A percentile compares a stretch with the other conserved stretches of the same genome.
Conservation (phyloP, 2,329 filamentous ascomycete genomes). For the Microcyclosporella mali region DNA sequence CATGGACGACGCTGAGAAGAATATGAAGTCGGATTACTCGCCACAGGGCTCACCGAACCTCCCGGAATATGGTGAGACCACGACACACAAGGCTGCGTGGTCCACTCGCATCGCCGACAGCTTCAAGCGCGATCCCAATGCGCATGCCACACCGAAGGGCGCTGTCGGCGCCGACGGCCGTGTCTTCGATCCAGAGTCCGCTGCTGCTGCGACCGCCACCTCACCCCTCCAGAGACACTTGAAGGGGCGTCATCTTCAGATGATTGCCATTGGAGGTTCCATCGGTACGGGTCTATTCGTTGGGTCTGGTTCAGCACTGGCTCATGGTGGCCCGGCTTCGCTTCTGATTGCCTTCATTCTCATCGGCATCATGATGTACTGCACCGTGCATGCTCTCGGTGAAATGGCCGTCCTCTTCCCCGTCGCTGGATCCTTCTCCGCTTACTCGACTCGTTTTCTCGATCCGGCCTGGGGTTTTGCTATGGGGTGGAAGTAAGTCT, state of each 20-base stretch:
- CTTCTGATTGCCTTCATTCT: slow-evolving; percentile 29
- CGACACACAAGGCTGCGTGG: slow-evolving; percentile 18
- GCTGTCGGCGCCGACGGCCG: slow-evolving; percentile 48
- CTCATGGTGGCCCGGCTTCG: slow-evolving; percentile 30
- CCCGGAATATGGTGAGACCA: slow-evolving; percentile 24
- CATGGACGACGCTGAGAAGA: slow-evolving; percentile 17
- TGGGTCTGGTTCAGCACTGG: slow-evolving; percentile 29
- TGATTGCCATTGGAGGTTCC: slow-evolving; percentile 43
- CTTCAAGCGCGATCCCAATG: slow-evolving; percentile 58
- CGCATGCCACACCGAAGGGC: slow-evolving; percentile 44
- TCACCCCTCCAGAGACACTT: slow-evolving; percentile 67
- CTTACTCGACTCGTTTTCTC: slow-evolving; percentile 32
- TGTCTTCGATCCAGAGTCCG: slow-evolving; percentile 58
- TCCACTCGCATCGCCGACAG: slow-evolving; percentile 48
- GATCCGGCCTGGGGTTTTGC: slow-evolving; percentile 34
- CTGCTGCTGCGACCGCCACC: slow-evolving; percentile 58
- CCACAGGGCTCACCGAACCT: slow-evolving; percentile 10
- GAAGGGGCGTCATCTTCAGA: slow-evolving; percentile 83
- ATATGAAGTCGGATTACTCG: slow-evolving; percentile 16
- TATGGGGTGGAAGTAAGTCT: slow-evolving; percentile 31
- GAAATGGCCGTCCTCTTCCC: slow-evolving; percentile 33
- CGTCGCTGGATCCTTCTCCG: slow-evolving; percentile 32
- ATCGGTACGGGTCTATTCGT: slow-evolving; percentile 34
- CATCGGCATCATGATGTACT: slow-evolving; percentile 31
- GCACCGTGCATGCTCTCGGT: slow-evolving; percentile 30